phyloP scores from a whole-genome alignment of 2,329 filamentous ascomycete genomes.

The Diaporthe citriasiana region DNA sequence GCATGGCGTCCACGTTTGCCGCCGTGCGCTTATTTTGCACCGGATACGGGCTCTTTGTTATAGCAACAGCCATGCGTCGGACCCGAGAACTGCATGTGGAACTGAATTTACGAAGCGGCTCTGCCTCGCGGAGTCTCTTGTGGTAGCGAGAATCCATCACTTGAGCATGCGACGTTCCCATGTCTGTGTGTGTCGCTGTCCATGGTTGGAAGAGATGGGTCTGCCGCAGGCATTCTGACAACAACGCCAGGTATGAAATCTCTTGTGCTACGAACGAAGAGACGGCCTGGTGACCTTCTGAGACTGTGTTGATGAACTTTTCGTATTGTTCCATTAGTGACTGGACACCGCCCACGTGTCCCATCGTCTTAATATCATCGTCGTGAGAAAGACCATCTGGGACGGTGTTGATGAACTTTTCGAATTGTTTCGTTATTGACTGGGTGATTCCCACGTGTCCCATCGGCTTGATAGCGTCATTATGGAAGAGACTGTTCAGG shows the following conservation, averaged over 20 bases:
- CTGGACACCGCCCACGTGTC: background rate
- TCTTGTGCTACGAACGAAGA: background rate
- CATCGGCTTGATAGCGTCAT: accelerated
- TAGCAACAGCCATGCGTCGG: background rate
- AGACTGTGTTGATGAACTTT: background rate
- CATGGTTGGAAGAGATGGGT: background rate
- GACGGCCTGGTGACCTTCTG: background rate
- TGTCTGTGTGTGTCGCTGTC: background rate
- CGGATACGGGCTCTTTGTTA: background rate
- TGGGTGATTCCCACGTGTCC: background rate
- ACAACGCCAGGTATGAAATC: background rate
- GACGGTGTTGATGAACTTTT: background rate
- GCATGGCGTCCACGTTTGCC: background rate
- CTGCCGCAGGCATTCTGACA: slow-evolving; percentile 16
- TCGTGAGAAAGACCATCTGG: accelerated
- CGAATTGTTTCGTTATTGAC: background rate
- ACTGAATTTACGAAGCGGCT: accelerated
- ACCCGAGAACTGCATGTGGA: background rate
- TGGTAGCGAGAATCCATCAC: no score
- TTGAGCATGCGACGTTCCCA: background rate
- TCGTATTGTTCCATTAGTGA: background rate
- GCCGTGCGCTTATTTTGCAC: background rate
- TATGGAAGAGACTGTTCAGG: accelerated
- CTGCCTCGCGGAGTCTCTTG: no score
- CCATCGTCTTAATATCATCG: accelerated